A percentile compares a stretch with the other conserved stretches of the same genome.
Conservation (phyloP, 2,329 filamentous ascomycete species). For the Fusarium coffeatum region DNA sequence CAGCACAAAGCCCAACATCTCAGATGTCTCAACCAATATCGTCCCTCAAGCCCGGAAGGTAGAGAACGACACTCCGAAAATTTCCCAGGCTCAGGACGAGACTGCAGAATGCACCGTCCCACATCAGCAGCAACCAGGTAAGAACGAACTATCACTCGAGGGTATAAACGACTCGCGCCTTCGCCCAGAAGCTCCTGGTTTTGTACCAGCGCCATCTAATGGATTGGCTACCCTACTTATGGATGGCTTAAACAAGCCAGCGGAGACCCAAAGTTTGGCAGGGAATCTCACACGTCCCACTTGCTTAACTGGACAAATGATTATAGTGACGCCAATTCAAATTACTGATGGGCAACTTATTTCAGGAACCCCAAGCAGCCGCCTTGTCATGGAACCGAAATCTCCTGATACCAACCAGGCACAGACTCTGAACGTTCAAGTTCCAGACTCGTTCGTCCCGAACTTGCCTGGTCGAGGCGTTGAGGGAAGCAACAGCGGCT, state of each 20-base stretch:
- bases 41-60: background rate
- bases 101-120: background rate
- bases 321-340: constrained; percentile 32
- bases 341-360: constrained; percentile 35
- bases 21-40: background rate
- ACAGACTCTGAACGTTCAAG: background rate
- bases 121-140: constrained; percentile 17
- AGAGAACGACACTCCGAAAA: background rate
- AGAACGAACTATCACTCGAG: constrained; percentile 4
- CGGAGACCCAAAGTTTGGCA: background rate
- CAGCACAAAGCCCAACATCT: background rate
- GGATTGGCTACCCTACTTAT: background rate
- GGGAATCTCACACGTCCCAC: background rate
- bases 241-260: background rate
- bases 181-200: constrained; percentile 37
- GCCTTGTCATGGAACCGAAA: constrained; percentile 21
- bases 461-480: background rate
- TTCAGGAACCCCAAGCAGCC: constrained; percentile 32
- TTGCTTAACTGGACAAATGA: constrained; percentile 24
- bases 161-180: constrained; percentile 5
- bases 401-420: background rate
- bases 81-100: background rate
- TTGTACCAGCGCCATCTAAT: constrained; percentile 10
- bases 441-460: background rate
- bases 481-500: background rate